A percentile compares a stretch with the other conserved stretches of the same genome.
phyloP scores from a whole-genome alignment of 352 stramenopile species.

The Phytophthora megakarya region DNA sequence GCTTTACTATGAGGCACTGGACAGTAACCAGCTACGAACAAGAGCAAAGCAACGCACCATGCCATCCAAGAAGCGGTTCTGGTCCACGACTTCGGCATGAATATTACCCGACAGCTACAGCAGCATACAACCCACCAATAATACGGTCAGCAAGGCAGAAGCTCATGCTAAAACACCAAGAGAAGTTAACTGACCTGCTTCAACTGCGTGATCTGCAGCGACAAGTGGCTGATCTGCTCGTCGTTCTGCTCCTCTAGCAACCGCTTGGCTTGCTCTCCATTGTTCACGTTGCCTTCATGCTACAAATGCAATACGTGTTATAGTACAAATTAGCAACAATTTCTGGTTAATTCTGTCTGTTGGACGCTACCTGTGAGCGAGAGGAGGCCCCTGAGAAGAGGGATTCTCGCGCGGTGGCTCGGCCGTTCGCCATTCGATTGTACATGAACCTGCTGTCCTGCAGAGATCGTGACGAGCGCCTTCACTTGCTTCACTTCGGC shows the following conservation, averaged over 20 bases:
- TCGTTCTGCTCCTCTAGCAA: slow-evolving; percentile 89
- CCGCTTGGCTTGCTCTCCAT: slow-evolving; percentile 74
- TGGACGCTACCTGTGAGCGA: slow-evolving; percentile 44
- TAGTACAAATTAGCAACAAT: too few species aligned
- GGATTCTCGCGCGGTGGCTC: slow-evolving; percentile 54
- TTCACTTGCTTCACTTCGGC: neutral
- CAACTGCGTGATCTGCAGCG: slow-evolving; percentile 85
- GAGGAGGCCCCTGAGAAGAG: slow-evolving; percentile 70
- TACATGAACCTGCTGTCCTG: slow-evolving; percentile 60
- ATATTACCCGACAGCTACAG: slow-evolving; percentile 78
- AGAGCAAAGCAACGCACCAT: slow-evolving; percentile 62
- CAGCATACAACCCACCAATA: slow-evolving; percentile 1
- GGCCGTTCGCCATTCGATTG: slow-evolving; percentile 77
- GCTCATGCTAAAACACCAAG: neutral
- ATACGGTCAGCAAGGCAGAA: neutral
- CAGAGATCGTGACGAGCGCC: neutral
- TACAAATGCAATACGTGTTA: too few species aligned
- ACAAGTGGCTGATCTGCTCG: slow-evolving; percentile 88
- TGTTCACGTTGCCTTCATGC: slow-evolving; percentile 49
- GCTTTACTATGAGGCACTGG: too few species aligned
- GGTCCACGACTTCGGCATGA: slow-evolving; percentile 76
- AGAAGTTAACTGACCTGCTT: slow-evolving; percentile 60
- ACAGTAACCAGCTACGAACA: neutral
- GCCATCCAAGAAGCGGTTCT: slow-evolving; percentile 82
- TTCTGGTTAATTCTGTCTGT: too few species aligned